These are phyloP conservation scores for Ceratocystis smalleyi DNA, from an alignment of 2,329 filamentous ascomycete genomes.

Conservation along the genomic window DNA sequence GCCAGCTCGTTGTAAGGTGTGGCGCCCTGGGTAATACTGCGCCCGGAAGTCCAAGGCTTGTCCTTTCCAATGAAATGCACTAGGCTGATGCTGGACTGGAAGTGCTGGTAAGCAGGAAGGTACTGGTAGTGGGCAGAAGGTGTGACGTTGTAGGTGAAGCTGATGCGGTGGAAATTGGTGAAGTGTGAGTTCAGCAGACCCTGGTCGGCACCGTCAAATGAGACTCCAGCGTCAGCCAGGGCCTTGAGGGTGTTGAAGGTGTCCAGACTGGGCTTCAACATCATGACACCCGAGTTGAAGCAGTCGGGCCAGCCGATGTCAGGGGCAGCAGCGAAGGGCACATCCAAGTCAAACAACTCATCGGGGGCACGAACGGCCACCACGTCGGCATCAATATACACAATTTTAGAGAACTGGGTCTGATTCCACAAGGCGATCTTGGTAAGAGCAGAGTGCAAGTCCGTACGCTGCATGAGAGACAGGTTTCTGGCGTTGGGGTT, in stretches of 20 bases:
- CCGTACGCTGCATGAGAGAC: conserved; percentile 77
- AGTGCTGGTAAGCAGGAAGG: conserved; percentile 83
- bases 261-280: conserved; percentile 66
- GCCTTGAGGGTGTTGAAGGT: conserved; percentile 76
- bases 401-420: conserved; percentile 75
- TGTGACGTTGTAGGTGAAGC: conserved; percentile 94
- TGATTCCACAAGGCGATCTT: conserved; percentile 93
- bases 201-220: conserved; percentile 94
- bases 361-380: conserved; percentile 83
- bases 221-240: conserved; percentile 72
- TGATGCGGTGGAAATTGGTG: conserved; percentile 69
- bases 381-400: conserved; percentile 89
- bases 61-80: conserved; percentile 86
- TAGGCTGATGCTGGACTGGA: conserved; percentile 74
- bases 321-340: conserved; percentile 56
- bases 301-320: conserved; percentile 97
- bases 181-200: conserved; percentile 93
- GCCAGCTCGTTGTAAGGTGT: conserved; percentile 53
- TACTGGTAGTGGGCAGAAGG: conserved; percentile 96
- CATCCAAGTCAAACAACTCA: conserved; percentile 61
- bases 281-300: conserved; percentile 98
- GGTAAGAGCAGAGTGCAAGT: conserved; percentile 85
- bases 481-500: conserved; percentile 70
- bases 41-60: conserved; percentile 71
- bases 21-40: conserved; percentile 28